Evolutionary conservation across 768 basidiomycete genomes (phyloP).

Genomic region (Pulveroboletus sp.): DNA sequence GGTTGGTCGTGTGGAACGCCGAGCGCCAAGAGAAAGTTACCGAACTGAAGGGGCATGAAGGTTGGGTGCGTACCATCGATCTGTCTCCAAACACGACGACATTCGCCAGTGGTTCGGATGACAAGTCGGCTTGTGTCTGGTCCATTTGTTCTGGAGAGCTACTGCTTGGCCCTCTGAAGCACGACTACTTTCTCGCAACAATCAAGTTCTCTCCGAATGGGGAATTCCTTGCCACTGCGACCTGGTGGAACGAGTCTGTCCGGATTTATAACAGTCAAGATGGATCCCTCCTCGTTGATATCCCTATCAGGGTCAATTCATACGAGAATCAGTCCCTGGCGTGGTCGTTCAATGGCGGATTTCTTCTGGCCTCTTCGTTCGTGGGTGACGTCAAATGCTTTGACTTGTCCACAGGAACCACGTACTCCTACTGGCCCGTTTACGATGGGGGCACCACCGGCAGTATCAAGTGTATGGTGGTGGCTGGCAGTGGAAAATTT

Average conservation of each 20-base stretch:
- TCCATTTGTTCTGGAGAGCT: slow-evolving; percentile 6
- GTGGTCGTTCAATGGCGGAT: slow-evolving; percentile 3
- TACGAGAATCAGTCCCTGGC: slow-evolving; percentile 12
- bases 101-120: slow-evolving; percentile 12
- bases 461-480: slow-evolving; percentile 1
- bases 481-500: slow-evolving; percentile 11
- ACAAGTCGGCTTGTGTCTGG: slow-evolving; percentile 10
- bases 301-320: slow-evolving; percentile 7
- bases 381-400: slow-evolving; percentile 6
- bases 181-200: slow-evolving; percentile 1
- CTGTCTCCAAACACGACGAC: slow-evolving; percentile 10
- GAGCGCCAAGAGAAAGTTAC: slow-evolving; percentile 2
- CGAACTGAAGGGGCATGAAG: slow-evolving; percentile 6
- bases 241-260: slow-evolving; percentile 11
- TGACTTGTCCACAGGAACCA: neutral
- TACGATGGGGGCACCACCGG: neutral
- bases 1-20: slow-evolving; percentile 2
- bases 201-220: slow-evolving; percentile 15
- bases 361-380: slow-evolving; percentile 8
- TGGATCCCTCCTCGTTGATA: slow-evolving; percentile 4
- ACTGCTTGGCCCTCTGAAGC: slow-evolving; percentile 9
- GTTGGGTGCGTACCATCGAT: slow-evolving; percentile 17
- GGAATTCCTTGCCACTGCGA: slow-evolving; percentile 9
- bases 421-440: neutral
- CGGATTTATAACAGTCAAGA: slow-evolving; percentile 9